Conservation (phyloP, 306 rosid genomes). For the Calophaca sinica region DNA sequence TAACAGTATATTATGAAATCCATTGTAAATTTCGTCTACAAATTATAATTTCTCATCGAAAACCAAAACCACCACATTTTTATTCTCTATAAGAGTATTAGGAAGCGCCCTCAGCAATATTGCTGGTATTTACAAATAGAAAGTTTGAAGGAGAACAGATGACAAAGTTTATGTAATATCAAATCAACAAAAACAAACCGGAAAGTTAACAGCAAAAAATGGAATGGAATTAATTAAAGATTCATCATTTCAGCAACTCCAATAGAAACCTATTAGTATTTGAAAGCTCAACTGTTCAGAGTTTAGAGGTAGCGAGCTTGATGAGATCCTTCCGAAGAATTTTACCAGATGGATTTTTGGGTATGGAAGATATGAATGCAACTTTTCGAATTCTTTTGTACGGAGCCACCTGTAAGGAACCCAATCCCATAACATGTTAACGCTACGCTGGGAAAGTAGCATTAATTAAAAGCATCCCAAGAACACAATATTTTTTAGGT, state of each 20-base stretch:
- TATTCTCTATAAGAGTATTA: slow-evolving; percentile 25
- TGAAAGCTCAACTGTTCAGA: slow-evolving; percentile 42
- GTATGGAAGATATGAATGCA: slow-evolving; percentile 77
- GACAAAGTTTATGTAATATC: not conserved
- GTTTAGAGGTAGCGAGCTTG: slow-evolving; percentile 79
- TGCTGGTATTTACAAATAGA: not conserved
- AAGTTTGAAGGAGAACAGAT: not conserved
- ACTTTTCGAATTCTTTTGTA: slow-evolving; percentile 85
- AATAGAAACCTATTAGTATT: not conserved
- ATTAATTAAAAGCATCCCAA: not conserved
- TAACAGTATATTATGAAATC: too few relatives aligned
- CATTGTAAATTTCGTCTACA: too few relatives aligned
- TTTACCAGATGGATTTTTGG: slow-evolving; percentile 92
- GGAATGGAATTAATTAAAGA: not conserved
- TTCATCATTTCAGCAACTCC: not conserved
- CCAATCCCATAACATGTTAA: not conserved
- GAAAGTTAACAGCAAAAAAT: not conserved
- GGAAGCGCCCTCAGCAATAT: not conserved
- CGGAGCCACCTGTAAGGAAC: slow-evolving; percentile 77
- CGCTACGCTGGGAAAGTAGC: not conserved
- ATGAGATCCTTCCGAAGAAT: slow-evolving; percentile 96
- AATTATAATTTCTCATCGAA: not conserved
- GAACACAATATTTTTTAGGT: not conserved
- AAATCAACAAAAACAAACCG: slow-evolving; percentile 1
- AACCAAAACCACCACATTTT: not conserved